Base-by-base conservation (phyloP, 257 asterid species). In the Penstemon barbatus region DNA sequence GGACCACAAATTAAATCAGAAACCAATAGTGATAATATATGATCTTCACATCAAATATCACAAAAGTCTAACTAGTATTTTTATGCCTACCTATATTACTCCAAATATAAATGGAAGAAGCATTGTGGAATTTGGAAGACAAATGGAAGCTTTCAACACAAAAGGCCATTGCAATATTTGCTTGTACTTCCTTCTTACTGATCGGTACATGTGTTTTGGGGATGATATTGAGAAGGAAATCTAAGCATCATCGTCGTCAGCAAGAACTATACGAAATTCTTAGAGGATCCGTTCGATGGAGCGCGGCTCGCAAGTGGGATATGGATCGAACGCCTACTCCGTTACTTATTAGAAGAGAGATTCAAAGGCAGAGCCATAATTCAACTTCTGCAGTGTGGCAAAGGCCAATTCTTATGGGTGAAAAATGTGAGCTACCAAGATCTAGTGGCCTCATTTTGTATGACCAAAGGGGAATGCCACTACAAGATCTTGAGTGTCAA, bases 381-480 rank as follows among this genome's bases (percentile, higher is more conserved):
- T 88, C 90, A 3, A 57, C 71, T 53, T 81, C 93, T 15, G 86
- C 85, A 3, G 89, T 89, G 69, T 89, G 96, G 96, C 89, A 85
- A 63, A 79, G 87, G 78, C 96, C 96, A 0, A 89, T 89, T 60
- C 76, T 89, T 1, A 89, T 89, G 96, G 96, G 96, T 2, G 96
- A 74, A 19, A 89, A 87, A 79, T 89, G 96, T 73, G 90, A 86
- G 80, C 66, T 89, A 0, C 96, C 96, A 0, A 83, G 92, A 66
- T 89, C 83, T 18, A 89, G 96, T 78, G 95, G 96, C 8, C 92
- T 89, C 3, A 89, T 89, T 7, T 79, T 89, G 36, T 89, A 89
- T 79, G 96, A 89, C 68, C 86, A 81, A 15, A 85, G 77, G 18
- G 96, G 96, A 4, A 66, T 15, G 53, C 93, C 91, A 1, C 75